Base-by-base conservation (phyloP, 2,329 filamentous ascomycete species). In the Arthrobotrys musiformis region DNA sequence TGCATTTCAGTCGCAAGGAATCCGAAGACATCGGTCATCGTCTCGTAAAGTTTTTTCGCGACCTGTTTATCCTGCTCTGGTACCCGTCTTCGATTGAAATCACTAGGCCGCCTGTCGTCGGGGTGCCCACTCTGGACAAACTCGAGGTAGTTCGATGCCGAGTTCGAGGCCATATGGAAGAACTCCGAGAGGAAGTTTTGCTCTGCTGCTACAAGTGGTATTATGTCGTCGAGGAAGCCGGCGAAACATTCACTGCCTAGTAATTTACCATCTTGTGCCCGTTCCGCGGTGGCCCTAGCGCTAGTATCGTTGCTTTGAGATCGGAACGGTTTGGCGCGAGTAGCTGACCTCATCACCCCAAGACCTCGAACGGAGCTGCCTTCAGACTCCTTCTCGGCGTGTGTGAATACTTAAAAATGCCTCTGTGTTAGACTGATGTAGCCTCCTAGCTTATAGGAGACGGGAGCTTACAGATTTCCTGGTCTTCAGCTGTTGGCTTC, bases 131-230 rank as follows among this genome's bases (percentile, higher is more conserved):
- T 87, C 19, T 88, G 86, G 17, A 97, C 91, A 1, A 91, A 88
- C 79, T 98, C 95, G 0, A 91, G 87, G 82, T 97, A 98, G 19
- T 72, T 66, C 35, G 77, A 79, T 15, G 88, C 84, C 37, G 90
- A 90, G 81, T 93, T 91, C 1, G 93, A 96, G n/a, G 91, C 92
- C 26, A 95, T 89, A 81, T 98, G 94, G 87, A 98, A 98, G 83
- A 97, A 95, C 80, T 97, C 93, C n/a, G 97, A 90, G 58, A 97
- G 87, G 82, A 98, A 99, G 82, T 97, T 98, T 83, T 99, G 94
- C 84, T 99, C 95, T 83, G 94, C 94, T 80, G 93, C 90, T 73
- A 97, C 90, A 69, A 97, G 87, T 4, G 91, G 92, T 50, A 94
- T 85, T 79, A 95, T 89, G 81, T 97, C 93, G 70, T 95, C 91